Evolutionary conservation across 768 basidiomycete species (phyloP).

Genomic region (Tulasnella sp.): DNA sequence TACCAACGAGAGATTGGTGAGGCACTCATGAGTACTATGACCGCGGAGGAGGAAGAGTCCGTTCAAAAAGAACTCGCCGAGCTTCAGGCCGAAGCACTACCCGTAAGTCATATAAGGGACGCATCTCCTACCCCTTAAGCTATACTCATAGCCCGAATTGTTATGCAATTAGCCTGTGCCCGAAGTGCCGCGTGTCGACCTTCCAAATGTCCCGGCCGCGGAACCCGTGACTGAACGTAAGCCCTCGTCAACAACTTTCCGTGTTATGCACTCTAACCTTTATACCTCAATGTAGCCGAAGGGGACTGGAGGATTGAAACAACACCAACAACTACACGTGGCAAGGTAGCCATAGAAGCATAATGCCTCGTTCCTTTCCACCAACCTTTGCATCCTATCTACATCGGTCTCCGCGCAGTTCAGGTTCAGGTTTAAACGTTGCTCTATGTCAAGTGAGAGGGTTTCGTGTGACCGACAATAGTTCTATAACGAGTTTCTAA

Average conservation of each 20-base stretch:
- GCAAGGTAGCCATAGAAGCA: slow-evolving; percentile 19
- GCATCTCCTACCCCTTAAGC: slow-evolving; percentile 22
- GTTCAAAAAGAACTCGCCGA: slow-evolving; percentile 73
- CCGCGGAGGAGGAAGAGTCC: slow-evolving; percentile 84
- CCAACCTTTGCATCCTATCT: no score
- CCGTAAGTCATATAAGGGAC: slow-evolving; percentile 7
- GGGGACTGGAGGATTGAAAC: background rate
- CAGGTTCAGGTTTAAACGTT: no score
- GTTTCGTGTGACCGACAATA: no score
- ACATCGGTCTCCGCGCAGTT: no score
- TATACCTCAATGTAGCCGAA: background rate
- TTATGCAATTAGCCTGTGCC: slow-evolving; percentile 14
- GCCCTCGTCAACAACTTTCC: slow-evolving; percentile 11
- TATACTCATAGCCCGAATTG: background rate
- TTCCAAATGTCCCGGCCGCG: slow-evolving; percentile 47
- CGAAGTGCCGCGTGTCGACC: slow-evolving; percentile 27
- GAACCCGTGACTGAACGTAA: slow-evolving; percentile 29
- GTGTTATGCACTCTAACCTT: background rate
- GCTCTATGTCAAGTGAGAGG: no score
- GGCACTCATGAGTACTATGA: slow-evolving; percentile 71
- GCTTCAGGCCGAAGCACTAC: slow-evolving; percentile 54
- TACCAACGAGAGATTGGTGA: slow-evolving; percentile 90
- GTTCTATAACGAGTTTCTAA: no score
- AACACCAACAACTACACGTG: background rate
- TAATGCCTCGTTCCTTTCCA: no score